Conservation (phyloP, 2,329 filamentous ascomycete species). For the Phialophora chinensis region DNA sequence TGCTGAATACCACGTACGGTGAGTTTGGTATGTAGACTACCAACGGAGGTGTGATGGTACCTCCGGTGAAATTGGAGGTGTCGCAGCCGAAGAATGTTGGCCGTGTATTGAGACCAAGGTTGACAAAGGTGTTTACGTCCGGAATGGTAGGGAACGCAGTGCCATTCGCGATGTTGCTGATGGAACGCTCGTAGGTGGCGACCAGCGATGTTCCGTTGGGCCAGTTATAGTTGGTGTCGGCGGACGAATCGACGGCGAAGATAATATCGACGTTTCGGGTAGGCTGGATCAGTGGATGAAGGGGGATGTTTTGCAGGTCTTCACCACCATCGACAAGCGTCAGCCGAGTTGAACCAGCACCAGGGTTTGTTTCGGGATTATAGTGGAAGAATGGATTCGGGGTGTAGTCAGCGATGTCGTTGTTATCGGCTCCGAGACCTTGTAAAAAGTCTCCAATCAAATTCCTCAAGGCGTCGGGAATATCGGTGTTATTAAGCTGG, state of each 20-base stretch:
- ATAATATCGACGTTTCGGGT: slow-evolving; percentile 76
- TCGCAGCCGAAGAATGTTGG: slow-evolving; percentile 85
- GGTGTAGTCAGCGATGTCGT: slow-evolving; percentile 75
- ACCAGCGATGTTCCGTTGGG: slow-evolving; percentile 78
- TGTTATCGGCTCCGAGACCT: slow-evolving; percentile 62
- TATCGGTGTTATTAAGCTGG: slow-evolving; percentile 61
- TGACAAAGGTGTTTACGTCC: slow-evolving; percentile 77
- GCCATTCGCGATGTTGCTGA: slow-evolving; percentile 65
- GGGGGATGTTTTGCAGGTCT: slow-evolving; percentile 78
- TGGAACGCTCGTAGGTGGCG: slow-evolving; percentile 73
- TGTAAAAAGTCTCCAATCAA: slow-evolving; percentile 54
- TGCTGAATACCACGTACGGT: slow-evolving; percentile 77
- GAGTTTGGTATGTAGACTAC: slow-evolving; percentile 88
- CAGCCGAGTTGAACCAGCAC: slow-evolving; percentile 60
- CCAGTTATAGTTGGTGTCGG: slow-evolving; percentile 72
- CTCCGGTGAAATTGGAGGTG: slow-evolving; percentile 65
- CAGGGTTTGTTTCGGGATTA: slow-evolving; percentile 64
- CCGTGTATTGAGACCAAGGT: slow-evolving; percentile 72
- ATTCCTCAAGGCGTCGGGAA: slow-evolving; percentile 60
- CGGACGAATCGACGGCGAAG: slow-evolving; percentile 79
- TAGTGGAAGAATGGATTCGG: slow-evolving; percentile 79
- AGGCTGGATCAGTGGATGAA: slow-evolving; percentile 78
- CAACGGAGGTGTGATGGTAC: slow-evolving; percentile 67
- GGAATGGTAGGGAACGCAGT: slow-evolving; percentile 76
- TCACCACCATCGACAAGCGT: slow-evolving; percentile 80